Evolutionary conservation across 176 grass and related monocot genomes (phyloP).

Genomic region (Ampelocalamus luodianensis): DNA sequence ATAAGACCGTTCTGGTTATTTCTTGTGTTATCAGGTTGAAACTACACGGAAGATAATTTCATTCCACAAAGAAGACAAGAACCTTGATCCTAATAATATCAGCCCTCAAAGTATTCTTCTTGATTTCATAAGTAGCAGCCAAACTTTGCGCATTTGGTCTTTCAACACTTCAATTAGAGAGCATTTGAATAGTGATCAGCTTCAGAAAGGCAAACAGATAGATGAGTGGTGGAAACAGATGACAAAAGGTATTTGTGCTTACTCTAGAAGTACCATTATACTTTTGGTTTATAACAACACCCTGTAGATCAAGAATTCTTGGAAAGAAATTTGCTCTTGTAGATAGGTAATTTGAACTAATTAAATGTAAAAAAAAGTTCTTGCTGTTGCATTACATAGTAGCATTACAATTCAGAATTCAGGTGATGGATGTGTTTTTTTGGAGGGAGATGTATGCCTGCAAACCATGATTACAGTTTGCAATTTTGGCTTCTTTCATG

Average conservation of each 20-base stretch:
- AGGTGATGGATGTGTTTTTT: conserved; percentile 12
- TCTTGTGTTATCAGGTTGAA: conserved; percentile 71
- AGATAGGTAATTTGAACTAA: conserved; percentile 18
- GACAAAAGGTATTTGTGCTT: conserved; percentile 73
- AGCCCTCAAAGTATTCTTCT: conserved; percentile 94
- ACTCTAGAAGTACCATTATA: conserved; percentile 31
- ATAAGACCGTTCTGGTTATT: conserved; percentile 38
- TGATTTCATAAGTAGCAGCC: conserved; percentile 97
- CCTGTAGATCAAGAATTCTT: conserved; percentile 17
- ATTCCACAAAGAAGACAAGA: conserved; percentile 99
- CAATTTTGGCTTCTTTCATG: conserved; percentile 16
- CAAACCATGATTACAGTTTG: conserved; percentile 7
- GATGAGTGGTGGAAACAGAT: conserved; percentile 98
- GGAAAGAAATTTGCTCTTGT: neutral
- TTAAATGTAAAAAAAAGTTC: neutral
- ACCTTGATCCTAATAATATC: conserved; percentile 69
- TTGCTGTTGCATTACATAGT: neutral
- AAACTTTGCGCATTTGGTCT: conserved; percentile 96
- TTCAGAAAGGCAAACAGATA: conserved; percentile 99
- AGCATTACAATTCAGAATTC: conserved; percentile 28
- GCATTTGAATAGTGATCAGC: conserved; percentile 89
- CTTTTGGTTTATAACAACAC: conserved; percentile 25
- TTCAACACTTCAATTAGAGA: conserved; percentile 93
- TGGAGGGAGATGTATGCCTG: conserved; percentile 36
- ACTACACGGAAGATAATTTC: conserved; percentile 98